These are phyloP conservation scores for Cytospora paraplurivora DNA, from an alignment of 2,329 filamentous ascomycete genomes.

Conservation along the genomic window DNA sequence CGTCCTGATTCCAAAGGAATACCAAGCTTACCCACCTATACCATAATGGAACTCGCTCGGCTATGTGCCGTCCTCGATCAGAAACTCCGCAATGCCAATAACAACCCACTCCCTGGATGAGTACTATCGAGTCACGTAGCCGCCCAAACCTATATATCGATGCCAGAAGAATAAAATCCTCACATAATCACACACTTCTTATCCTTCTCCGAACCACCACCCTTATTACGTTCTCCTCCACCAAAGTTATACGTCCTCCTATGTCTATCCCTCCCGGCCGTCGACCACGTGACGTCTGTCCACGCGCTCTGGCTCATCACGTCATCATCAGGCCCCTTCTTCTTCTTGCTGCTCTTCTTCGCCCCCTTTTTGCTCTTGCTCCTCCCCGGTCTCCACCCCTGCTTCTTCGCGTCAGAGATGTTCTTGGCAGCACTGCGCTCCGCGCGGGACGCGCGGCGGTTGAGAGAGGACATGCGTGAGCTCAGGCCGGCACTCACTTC, in stretches of 20 bases:
- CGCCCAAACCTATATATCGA: neutral
- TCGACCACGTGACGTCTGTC: conserved; percentile 52
- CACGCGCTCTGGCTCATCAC: conserved; percentile 50
- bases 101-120: neutral
- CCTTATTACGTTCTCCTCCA: neutral
- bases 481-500: conserved; percentile 37
- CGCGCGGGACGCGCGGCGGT: conserved; percentile 55
- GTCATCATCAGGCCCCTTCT: conserved; percentile 41
- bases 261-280: conserved; percentile 29
- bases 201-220: conserved; percentile 33
- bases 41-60: neutral
- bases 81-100: neutral
- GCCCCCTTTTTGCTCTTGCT: conserved; percentile 44
- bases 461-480: conserved; percentile 46
- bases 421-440: conserved; percentile 64
- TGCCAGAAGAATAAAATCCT: conserved; percentile 25
- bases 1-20: neutral
- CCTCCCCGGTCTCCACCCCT: conserved; percentile 51
- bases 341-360: conserved; percentile 39
- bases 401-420: conserved; percentile 60
- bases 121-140: neutral
- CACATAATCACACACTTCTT: conserved; percentile 59
- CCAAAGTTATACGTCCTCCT: conserved; percentile 14
- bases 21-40: neutral
- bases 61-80: neutral